Conservation (phyloP, 2,329 filamentous ascomycete genomes). For the Colletotrichum limetticola region DNA sequence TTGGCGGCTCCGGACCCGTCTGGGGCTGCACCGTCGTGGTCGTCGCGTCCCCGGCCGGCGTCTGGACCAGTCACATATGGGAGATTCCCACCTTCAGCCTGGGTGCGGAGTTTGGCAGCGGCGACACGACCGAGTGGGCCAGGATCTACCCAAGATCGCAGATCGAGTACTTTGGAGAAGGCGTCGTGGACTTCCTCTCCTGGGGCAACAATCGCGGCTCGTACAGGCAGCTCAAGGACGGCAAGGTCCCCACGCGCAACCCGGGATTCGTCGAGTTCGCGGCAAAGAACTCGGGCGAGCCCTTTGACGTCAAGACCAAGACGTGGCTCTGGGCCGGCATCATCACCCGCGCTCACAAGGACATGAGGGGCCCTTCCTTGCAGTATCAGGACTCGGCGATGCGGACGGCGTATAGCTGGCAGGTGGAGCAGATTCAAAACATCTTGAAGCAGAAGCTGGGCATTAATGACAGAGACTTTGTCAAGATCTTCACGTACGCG, state of each 20-base stretch:
- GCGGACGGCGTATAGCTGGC: neutral
- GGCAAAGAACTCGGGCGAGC: neutral
- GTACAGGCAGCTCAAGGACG: neutral
- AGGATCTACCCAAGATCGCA: neutral
- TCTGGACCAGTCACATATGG: slow-evolving; percentile 35
- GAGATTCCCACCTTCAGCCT: slow-evolving; percentile 24
- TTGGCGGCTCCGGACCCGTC: slow-evolving; percentile 32
- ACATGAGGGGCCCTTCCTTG: too few relatives aligned
- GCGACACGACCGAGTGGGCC: neutral
- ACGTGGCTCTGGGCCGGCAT: slow-evolving; percentile 25
- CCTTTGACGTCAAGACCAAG: slow-evolving; percentile 18
- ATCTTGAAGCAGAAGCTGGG: slow-evolving; percentile 6
- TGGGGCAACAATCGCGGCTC: slow-evolving; percentile 6
- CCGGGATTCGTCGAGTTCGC: slow-evolving; percentile 12
- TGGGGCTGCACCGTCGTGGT: slow-evolving; percentile 33
- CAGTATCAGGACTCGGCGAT: neutral
- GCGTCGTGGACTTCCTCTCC: slow-evolving; percentile 6
- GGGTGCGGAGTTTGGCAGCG: neutral
- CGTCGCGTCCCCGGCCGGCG: slow-evolving; percentile 24
- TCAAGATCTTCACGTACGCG: neutral
- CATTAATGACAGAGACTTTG: neutral
- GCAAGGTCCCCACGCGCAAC: neutral
- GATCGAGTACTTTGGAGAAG: slow-evolving; percentile 15
- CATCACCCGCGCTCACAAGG: neutral
- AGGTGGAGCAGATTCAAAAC: slow-evolving; percentile 2